These are phyloP conservation scores for Aethionema arabicum DNA, from an alignment of 345 rosid genomes.

Conservation along the genomic window DNA sequence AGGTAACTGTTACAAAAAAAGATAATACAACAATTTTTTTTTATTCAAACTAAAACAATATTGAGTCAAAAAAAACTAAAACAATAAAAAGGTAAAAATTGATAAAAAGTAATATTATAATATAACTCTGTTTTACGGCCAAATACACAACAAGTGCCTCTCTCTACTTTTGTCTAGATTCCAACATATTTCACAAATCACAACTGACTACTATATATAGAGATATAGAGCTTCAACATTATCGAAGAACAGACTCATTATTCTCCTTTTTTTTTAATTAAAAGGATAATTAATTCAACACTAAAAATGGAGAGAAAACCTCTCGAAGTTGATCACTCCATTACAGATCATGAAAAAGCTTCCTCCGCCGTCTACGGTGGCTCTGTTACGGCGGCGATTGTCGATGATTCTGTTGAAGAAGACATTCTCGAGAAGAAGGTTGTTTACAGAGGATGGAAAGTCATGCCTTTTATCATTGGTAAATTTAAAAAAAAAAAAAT, in stretches of 20 bases:
- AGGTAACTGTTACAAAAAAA: too few species aligned
- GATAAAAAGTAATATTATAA: slow-evolving; percentile 2
- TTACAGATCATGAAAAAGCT: slow-evolving; percentile 22
- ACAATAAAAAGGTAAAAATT: neutral
- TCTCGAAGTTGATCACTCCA: slow-evolving; percentile 32
- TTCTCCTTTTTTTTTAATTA: slow-evolving; percentile 9
- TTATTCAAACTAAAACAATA: neutral
- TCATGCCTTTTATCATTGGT: slow-evolving; percentile 77
- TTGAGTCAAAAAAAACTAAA: neutral
- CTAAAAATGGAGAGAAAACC: slow-evolving; percentile 36
- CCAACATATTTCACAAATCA: slow-evolving; percentile 29
- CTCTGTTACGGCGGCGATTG: slow-evolving; percentile 26
- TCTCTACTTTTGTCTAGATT: slow-evolving; percentile 33
- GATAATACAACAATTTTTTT: too few species aligned
- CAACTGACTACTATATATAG: slow-evolving; percentile 32
- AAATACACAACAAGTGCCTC: slow-evolving; percentile 29
- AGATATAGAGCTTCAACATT: slow-evolving; percentile 5
- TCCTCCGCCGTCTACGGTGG: slow-evolving; percentile 34
- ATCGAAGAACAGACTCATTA: slow-evolving; percentile 29
- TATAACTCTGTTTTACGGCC: slow-evolving; percentile 29
- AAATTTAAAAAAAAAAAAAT: neutral
- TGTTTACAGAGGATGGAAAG: slow-evolving; percentile 69
- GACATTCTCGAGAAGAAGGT: slow-evolving; percentile 28
- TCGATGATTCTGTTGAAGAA: slow-evolving; percentile 21
- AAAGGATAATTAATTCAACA: neutral